Conservation (phyloP, 495 filamentous ascomycete species). For the Bryoglossum gracile region DNA sequence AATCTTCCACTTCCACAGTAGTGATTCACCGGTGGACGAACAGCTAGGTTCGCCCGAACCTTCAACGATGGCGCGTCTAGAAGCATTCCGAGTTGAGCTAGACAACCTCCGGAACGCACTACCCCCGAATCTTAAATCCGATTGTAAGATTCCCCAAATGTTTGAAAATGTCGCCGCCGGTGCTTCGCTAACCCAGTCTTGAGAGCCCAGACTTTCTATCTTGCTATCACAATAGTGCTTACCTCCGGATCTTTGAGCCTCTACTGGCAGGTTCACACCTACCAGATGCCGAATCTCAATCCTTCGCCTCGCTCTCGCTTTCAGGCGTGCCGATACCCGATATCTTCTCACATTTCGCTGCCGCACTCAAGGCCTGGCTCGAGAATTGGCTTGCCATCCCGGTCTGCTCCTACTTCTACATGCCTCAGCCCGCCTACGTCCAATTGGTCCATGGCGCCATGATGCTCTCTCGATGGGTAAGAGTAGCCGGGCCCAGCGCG, state of each 20-base stretch:
- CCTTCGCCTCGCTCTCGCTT: constrained; percentile 27
- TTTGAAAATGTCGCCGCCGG: neutral
- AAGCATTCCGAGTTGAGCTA: constrained; percentile 29
- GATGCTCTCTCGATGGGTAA: constrained; percentile 33
- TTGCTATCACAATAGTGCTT: constrained; percentile 23
- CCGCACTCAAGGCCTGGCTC: constrained; percentile 33
- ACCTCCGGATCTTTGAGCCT: constrained; percentile 27
- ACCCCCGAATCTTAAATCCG: constrained; percentile 19
- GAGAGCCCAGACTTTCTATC: constrained; percentile 23
- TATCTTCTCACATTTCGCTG: constrained; percentile 27
- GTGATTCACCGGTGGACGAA: constrained; percentile 15
- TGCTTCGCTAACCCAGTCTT: too few relatives aligned
- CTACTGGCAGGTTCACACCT: constrained; percentile 22
- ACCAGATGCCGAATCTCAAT: constrained; percentile 27
- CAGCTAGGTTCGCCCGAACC: constrained; percentile 15
- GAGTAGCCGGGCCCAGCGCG: too few relatives aligned
- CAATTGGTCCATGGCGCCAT: constrained; percentile 35
- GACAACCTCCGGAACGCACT: constrained; percentile 24
- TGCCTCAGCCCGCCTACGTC: constrained; percentile 29
- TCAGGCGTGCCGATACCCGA: constrained; percentile 28
- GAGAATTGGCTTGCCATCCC: constrained; percentile 35
- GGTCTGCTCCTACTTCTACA: constrained; percentile 30
- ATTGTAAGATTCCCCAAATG: constrained; percentile 19
- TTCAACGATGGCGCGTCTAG: constrained; percentile 20
- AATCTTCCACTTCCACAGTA: constrained; percentile 27